Evolutionary conservation across 2,329 filamentous ascomycete species (phyloP), one percentile per base, ranked within the genome.

Genomic region (Xylariaceae sp.): DNA sequence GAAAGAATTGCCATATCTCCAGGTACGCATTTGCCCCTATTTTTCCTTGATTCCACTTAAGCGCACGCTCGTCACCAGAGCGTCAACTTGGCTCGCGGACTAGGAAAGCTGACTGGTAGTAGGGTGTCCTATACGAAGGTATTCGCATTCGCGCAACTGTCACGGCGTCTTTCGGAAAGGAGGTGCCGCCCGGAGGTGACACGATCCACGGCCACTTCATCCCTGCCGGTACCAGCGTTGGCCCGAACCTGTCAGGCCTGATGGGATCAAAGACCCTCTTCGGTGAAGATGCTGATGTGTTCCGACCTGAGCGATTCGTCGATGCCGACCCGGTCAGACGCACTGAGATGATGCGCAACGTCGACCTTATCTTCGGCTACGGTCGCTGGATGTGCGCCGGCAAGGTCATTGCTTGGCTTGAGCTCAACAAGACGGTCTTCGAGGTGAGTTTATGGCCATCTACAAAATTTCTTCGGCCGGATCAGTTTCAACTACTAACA

Each of bases 271-370:
- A 70, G 45, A 50, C 62, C 1, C 55, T 73, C 18, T 73, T 73
- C 53, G 75, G 76, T 13, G 61, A 66, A 10, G 74, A 78, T 57
- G 72, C 73, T 1, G 68, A 74, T 10, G 47, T 74, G 1, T 81
- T 76, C 65, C 70, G 75, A 8, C 79, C 78, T 0, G 77, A 78
- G 45, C 68, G 78, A 34, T 80, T 76, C 73, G 60, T 80, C 7
- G 71, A 77, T 59, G 68, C 65, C 0, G 70, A 74, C 9, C 60
- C 58, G 2, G 68, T 63, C 1, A 67, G 71, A 9, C 67, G 70
- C 13, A 64, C 64, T 2, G 67, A 69, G 35, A 74, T 75, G 67
- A 65, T 73, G 56, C 66, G 68, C 4, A 73, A 70, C 1, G 60
- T 74, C 30, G 76, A 78, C 39, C 63, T 75, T 4, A 64, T 73